Conservation (phyloP, 2,329 filamentous ascomycete genomes). For the Nemania sp. region DNA sequence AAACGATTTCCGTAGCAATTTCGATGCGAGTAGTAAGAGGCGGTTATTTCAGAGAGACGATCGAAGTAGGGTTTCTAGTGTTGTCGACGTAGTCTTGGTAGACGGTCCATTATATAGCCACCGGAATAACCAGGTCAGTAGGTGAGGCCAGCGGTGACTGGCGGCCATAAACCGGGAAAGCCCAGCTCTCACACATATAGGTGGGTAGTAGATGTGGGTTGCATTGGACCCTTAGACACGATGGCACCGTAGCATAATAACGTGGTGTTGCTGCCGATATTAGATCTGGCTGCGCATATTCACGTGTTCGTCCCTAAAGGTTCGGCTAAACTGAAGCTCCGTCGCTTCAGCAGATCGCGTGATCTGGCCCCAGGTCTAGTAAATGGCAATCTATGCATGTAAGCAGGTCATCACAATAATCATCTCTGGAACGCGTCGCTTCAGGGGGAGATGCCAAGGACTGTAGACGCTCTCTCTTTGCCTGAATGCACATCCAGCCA, state of each 20-base stretch:
- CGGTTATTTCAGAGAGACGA: too few species aligned
- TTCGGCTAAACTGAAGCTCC: not conserved
- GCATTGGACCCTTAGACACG: not conserved
- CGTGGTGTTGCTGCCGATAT: slow-evolving; percentile 11
- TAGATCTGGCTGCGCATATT: not conserved
- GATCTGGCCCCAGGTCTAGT: not conserved
- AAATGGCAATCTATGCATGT: slow-evolving; percentile 11
- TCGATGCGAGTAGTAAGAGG: too few species aligned
- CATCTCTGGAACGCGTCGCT: not conserved
- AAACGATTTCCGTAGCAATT: not conserved
- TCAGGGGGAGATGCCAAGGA: not conserved
- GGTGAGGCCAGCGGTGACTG: too few species aligned
- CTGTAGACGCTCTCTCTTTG: too few species aligned
- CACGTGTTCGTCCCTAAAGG: not conserved
- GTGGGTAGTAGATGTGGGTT: not conserved
- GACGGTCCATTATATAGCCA: too few species aligned
- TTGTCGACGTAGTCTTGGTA: too few species aligned
- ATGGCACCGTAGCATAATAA: slow-evolving; percentile 4
- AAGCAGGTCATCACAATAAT: slow-evolving; percentile 12
- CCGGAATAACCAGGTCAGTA: too few species aligned
- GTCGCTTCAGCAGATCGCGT: not conserved
- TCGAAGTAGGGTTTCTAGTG: too few species aligned
- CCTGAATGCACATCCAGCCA: too few species aligned
- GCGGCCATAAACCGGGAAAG: too few species aligned
- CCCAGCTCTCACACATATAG: too few species aligned